Evolutionary conservation across 495 filamentous ascomycete species (phyloP), one percentile per base, ranked within the genome.

Genomic region (Lasiosphaeria hispida): DNA sequence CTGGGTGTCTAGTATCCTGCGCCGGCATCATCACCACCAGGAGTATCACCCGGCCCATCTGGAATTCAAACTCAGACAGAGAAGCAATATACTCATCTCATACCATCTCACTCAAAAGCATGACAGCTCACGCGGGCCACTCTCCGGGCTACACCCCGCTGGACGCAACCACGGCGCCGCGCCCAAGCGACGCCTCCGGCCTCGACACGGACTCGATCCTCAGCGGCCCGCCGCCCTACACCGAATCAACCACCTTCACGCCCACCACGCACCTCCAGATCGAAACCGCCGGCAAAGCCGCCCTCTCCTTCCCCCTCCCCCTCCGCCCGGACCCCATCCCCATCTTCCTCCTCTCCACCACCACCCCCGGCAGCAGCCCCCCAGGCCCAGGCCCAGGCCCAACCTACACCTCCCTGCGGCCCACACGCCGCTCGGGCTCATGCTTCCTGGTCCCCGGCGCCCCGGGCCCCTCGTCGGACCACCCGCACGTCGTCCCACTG

Each of bases 291-390:
- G 82, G 82, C 15, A 77, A 78, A 39, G 54, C 60, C 0, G 53
- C 68, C 23, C 56, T 83, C 35, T 75, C 76, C 43, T 59, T 80
- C 3, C 81, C 81, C 0, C 41, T 75, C 0, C 75, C 79, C 0
- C 55, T 67, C 0, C 61, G 63, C 1, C 68, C 81, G 6, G 72
- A 74, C 0, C 72, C 77, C 14, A 82, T 81, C 60, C 62, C 67
- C 18, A 68, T 85, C 62, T 75, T 70, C 63, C 47, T 72, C 18
- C 33, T 69, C n/a, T 49, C 50, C 23, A 17, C 44, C 5, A 14
- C 50, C 37, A 19, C 57, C 4, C 10, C 50, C 23, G 30, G 55
- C 14, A 14, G 34, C n/a, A n/a, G n/a, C n/a, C n/a, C n/a, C n/a
- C n/a, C n/a, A n/a, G n/a, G n/a, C n/a, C n/a, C n/a, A n/a, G n/a